Base-by-base conservation (phyloP, 169 alveolate genomes). In the Babesia divergens region DNA sequence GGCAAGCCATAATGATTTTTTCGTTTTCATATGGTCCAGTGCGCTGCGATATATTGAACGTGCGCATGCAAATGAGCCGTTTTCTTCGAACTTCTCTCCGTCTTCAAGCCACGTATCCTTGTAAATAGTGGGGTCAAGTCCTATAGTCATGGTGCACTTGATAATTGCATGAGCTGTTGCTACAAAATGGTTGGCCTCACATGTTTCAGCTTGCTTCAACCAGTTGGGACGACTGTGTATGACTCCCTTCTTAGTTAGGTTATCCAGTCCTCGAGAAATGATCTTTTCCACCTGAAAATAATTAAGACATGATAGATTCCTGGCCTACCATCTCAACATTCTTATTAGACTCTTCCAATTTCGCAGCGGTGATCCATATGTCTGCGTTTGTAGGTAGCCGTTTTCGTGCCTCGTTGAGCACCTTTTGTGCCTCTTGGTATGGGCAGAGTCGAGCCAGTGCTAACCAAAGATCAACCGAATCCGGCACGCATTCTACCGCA, bases 401-500 rank as follows among this genome's bases (percentile, higher is more conserved):
- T 79, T 96, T 95, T 20, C 99, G 86, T n/a, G 99, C 99, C 66
- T 94, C 95, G 79, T 97, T 97, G 51, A 98, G 82, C 56, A 96
- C 97, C 58, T 89, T 84, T 89, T 96, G 97, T 5, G 99, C 99
- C 83, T 96, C 98, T 60, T 92, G 94, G 91, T 97, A 97, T 35
- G 94, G 92, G 68, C 98, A 97, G 40, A 96, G 91, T 82, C 97
- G 87, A 2, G 99, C 99, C 59, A 97, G 87, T 28, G 99, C 99
- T 55, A 98, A 90, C 99, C 99, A 98, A 83, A 97, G 89, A 55
- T 96, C 99, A 49, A 95, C 94, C 18, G 96, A 91, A 74, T 95
- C 95, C 22, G 99, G 99, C 40, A 96, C 95, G 72, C 99, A 97
- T 83, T 97, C 98, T n/a, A 95, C 98, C 16, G 99, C 99, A 49